These are phyloP conservation scores for Cercospora zeina DNA, from an alignment of 2,329 filamentous ascomycete genomes.

Conservation along the genomic window DNA sequence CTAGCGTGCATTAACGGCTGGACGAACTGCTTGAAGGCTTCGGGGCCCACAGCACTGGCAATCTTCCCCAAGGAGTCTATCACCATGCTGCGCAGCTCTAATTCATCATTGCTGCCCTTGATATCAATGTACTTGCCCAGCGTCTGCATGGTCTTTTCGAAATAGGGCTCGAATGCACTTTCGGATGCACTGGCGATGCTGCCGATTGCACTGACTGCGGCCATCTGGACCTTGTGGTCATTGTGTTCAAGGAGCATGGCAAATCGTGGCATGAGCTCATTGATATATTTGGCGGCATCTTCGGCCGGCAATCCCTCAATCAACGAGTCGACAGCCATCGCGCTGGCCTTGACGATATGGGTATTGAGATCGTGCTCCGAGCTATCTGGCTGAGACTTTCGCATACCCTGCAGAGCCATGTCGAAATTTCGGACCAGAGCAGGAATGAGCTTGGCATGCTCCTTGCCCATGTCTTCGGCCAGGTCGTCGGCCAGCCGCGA, in stretches of 20 bases:
- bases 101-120: slow-evolving; percentile 85
- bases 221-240: slow-evolving; percentile 85
- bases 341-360: slow-evolving; percentile 84
- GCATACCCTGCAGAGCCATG: slow-evolving; percentile 67
- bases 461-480: slow-evolving; percentile 80
- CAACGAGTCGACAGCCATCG: slow-evolving; percentile 86
- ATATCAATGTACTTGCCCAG: slow-evolving; percentile 79
- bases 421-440: slow-evolving; percentile 87
- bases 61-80: slow-evolving; percentile 94
- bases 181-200: slow-evolving; percentile 86
- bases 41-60: slow-evolving; percentile 79
- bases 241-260: slow-evolving; percentile 79
- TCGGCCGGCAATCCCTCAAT: slow-evolving; percentile 81
- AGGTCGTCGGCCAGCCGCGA: slow-evolving; percentile 91
- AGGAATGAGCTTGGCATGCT: slow-evolving; percentile 82
- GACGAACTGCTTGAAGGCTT: slow-evolving; percentile 88
- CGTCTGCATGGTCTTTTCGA: slow-evolving; percentile 85
- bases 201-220: slow-evolving; percentile 84
- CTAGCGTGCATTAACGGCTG: slow-evolving; percentile 86
- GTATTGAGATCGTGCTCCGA: slow-evolving; percentile 69
- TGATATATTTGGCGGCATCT: slow-evolving; percentile 78
- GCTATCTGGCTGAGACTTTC: slow-evolving; percentile 49
- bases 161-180: slow-evolving; percentile 84
- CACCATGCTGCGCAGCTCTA: slow-evolving; percentile 84
- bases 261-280: slow-evolving; percentile 79